Percentiles rank a stretch among this genome's conserved stretches.
Conservation (phyloP, 1,284 basidiomycete species). For the Ustilago curta region DNA sequence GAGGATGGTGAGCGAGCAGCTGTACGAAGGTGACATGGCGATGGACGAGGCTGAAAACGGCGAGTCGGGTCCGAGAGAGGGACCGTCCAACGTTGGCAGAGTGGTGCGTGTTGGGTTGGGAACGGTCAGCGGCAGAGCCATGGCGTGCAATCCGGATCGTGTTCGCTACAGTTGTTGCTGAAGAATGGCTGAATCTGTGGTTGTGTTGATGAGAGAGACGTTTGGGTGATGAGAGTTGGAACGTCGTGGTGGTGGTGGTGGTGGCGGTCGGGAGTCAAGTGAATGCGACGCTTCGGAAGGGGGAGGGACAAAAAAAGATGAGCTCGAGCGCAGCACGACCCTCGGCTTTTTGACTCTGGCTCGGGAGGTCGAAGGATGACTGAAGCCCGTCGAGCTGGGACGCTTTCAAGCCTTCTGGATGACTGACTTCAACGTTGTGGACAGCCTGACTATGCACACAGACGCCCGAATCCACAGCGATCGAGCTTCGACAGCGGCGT, state of each 20-base stretch:
- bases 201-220: not conserved
- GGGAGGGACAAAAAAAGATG: not conserved
- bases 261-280: slow-evolving; percentile 5
- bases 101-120: slow-evolving; percentile 8
- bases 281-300: not conserved
- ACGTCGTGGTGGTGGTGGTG: not conserved
- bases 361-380: not conserved
- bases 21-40: slow-evolving; percentile 23
- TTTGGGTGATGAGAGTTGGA: not conserved
- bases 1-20: slow-evolving; percentile 52
- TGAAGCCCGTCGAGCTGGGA: not conserved
- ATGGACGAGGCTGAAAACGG: slow-evolving; percentile 18
- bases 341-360: slow-evolving; percentile 3
- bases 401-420: not conserved
- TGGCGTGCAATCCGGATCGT: slow-evolving; percentile 3
- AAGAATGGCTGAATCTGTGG: not conserved
- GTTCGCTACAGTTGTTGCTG: not conserved
- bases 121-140: slow-evolving; percentile 43
- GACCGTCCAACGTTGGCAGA: slow-evolving; percentile 13
- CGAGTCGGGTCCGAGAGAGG: slow-evolving; percentile 18
- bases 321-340: not conserved
- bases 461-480: not conserved
- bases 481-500: not conserved
- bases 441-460: not conserved
- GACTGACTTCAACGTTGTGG: not conserved